Evolutionary conservation across 2,329 filamentous ascomycete species (phyloP), one percentile per base, ranked within the genome.

Genomic region (Venturia effusa): DNA sequence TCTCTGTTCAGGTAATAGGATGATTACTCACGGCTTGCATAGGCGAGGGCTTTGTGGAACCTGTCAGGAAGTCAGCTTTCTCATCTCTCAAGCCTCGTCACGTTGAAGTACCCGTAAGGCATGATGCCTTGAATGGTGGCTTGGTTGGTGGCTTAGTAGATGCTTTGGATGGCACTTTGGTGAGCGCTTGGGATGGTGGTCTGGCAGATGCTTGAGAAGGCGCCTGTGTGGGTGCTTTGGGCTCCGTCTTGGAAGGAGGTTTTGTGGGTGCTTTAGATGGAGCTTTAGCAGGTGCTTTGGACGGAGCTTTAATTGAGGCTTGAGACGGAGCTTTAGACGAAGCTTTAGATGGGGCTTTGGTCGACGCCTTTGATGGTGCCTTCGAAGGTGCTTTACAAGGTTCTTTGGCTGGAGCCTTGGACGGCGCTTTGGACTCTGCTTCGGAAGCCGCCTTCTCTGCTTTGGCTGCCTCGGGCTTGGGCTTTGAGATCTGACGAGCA

Each of bases 21-120:
- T 5, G 40, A 17, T 13, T n/a, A 43, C 40, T 43, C n/a, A 43
- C 40, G 43, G 43, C 45, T 57, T 32, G 27, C 51, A n/a, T 57
- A 57, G 27, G 51, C 51, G 51, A 57, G 5, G 30, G 51, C 51
- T 57, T 57, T 57, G 51, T 57, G 51, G 51, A 57, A 57, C 27
- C 51, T 30, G 51, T 57, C 34, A 17, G 51, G 51, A 27, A 57
- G n/a, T n/a, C n/a, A n/a, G n/a, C n/a, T n/a, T n/a, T n/a, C n/a
- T n/a, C n/a, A n/a, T n/a, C n/a, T n/a, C n/a, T n/a, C n/a, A n/a
- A n/a, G n/a, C n/a, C n/a, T n/a, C n/a, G n/a, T n/a, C n/a, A n/a
- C n/a, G n/a, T n/a, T n/a, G n/a, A n/a, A n/a, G n/a, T n/a, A n/a
- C n/a, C n/a, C n/a, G n/a, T n/a, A n/a, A n/a, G n/a, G 24, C n/a